A percentile compares a stretch with the other conserved stretches of the same genome.
Conservation (phyloP, 2,329 filamentous ascomycete genomes). For the Teratosphaeriaceae sp. region DNA sequence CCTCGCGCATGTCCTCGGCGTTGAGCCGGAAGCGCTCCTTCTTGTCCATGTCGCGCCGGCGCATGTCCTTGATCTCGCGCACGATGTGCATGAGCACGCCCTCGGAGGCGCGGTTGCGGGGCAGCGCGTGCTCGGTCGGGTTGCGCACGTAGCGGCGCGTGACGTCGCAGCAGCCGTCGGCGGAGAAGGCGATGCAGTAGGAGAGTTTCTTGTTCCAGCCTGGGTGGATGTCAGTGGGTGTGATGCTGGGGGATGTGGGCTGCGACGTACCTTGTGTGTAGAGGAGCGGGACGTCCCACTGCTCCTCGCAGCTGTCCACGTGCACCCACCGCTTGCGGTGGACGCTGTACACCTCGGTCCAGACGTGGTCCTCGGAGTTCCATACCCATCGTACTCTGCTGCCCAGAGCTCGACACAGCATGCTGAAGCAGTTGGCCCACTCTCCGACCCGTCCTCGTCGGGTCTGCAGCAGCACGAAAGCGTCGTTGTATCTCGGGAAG, state of each 20-base stretch:
- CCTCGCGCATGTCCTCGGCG: slow-evolving; percentile 71
- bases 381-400: slow-evolving; percentile 93
- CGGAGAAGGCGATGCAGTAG: slow-evolving; percentile 94
- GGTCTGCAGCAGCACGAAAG: slow-evolving; percentile 85
- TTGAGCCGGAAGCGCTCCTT: slow-evolving; percentile 74
- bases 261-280: slow-evolving; percentile 68
- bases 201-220: slow-evolving; percentile 95
- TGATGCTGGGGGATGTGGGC: not conserved
- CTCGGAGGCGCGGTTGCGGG: slow-evolving; percentile 75
- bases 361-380: slow-evolving; percentile 96
- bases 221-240: slow-evolving; percentile 26
- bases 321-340: slow-evolving; percentile 95
- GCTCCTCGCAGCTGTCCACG: slow-evolving; percentile 88
- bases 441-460: slow-evolving; percentile 82
- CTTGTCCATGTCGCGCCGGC: slow-evolving; percentile 78
- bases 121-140: slow-evolving; percentile 59
- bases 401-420: slow-evolving; percentile 91
- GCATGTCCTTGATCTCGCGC: slow-evolving; percentile 80
- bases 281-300: slow-evolving; percentile 88
- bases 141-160: slow-evolving; percentile 66
- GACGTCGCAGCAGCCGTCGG: slow-evolving; percentile 68
- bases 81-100: slow-evolving; percentile 87
- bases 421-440: slow-evolving; percentile 98
- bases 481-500: slow-evolving; percentile 91
- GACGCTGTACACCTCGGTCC: slow-evolving; percentile 95